Percentiles rank a stretch among this genome's conserved stretches.
Evolutionary conservation across 495 filamentous ascomycete species (phyloP).

Genomic region (Articulospora tetracladia): DNA sequence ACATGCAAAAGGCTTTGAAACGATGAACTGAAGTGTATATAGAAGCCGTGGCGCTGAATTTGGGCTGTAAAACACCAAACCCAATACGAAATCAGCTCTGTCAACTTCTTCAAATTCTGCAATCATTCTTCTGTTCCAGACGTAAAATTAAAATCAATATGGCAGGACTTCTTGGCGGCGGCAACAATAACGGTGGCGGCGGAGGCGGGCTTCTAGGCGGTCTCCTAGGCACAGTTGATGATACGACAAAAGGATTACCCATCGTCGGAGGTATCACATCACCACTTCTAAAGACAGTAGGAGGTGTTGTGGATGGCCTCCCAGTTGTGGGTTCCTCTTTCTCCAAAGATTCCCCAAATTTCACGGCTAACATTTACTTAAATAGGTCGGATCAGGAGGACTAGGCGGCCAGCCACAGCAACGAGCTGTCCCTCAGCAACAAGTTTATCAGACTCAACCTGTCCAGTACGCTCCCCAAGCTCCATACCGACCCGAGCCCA

Average conservation of each 20-base stretch:
- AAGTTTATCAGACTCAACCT: slow-evolving; percentile 1
- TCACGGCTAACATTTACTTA: not conserved
- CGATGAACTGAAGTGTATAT: not conserved
- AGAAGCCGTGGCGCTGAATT: not conserved
- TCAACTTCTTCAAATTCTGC: no score
- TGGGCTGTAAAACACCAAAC: no score
- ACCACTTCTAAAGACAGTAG: slow-evolving; percentile 17
- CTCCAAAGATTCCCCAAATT: not conserved
- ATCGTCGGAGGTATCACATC: slow-evolving; percentile 19
- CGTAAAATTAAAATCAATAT: slow-evolving; percentile 11
- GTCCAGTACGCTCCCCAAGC: slow-evolving; percentile 1
- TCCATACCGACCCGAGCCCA: slow-evolving; percentile 1
- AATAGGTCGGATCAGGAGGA: slow-evolving; percentile 15
- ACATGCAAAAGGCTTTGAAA: no score
- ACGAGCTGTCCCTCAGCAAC: slow-evolving; percentile 1
- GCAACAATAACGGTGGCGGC: slow-evolving; percentile 3
- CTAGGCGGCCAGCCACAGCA: slow-evolving; percentile 2
- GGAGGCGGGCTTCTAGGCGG: slow-evolving; percentile 18
- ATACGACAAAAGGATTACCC: slow-evolving; percentile 20
- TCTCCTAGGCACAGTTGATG: slow-evolving; percentile 17
- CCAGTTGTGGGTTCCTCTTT: slow-evolving; percentile 14
- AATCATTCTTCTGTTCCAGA: no score
- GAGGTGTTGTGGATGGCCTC: slow-evolving; percentile 12
- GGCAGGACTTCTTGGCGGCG: slow-evolving; percentile 20
- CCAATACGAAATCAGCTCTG: no score